Percentiles rank a stretch among this genome's conserved stretches.
These are phyloP conservation scores for Atkinsonella texensis DNA, from an alignment of 2,329 filamentous ascomycete genomes.

Conservation along the genomic window DNA sequence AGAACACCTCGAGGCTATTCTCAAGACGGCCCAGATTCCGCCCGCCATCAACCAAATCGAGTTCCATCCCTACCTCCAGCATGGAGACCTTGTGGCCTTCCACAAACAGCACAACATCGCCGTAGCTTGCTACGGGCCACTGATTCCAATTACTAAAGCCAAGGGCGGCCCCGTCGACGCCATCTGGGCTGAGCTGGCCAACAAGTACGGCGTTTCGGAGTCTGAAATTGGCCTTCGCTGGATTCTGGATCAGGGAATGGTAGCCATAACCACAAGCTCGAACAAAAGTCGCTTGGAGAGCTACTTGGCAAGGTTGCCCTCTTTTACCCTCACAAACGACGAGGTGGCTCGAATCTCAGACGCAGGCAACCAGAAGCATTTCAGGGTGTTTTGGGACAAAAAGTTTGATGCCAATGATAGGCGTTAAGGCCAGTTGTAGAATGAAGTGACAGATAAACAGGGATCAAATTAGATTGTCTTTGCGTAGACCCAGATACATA, in stretches of 20 bases:
- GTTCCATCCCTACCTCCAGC: constrained; percentile 64
- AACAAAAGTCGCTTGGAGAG: constrained; percentile 44
- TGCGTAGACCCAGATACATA: too few relatives aligned
- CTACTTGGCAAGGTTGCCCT: constrained; percentile 37
- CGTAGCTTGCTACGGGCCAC: constrained; percentile 41
- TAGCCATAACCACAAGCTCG: constrained; percentile 47
- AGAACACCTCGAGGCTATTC: constrained; percentile 40
- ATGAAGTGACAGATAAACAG: too few relatives aligned
- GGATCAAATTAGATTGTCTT: too few relatives aligned
- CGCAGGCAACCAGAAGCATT: constrained; percentile 48
- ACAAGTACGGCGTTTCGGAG: constrained; percentile 45
- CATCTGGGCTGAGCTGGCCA: constrained; percentile 36
- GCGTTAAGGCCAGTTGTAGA: constrained; percentile 11
- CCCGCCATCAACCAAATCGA: constrained; percentile 75
- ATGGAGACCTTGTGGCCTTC: constrained; percentile 45
- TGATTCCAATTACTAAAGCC: constrained; percentile 37
- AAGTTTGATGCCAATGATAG: constrained; percentile 40
- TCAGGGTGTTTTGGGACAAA: constrained; percentile 44
- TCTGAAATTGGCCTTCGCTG: constrained; percentile 48
- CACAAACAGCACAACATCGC: constrained; percentile 46
- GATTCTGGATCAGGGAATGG: constrained; percentile 46
- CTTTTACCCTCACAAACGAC: constrained; percentile 45
- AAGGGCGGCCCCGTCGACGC: constrained; percentile 40
- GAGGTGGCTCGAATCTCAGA: constrained; percentile 46
- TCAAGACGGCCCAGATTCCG: constrained; percentile 45